phyloP scores from a whole-genome alignment of 2,329 filamentous ascomycete genomes.

The Diaporthe citriasiana region DNA sequence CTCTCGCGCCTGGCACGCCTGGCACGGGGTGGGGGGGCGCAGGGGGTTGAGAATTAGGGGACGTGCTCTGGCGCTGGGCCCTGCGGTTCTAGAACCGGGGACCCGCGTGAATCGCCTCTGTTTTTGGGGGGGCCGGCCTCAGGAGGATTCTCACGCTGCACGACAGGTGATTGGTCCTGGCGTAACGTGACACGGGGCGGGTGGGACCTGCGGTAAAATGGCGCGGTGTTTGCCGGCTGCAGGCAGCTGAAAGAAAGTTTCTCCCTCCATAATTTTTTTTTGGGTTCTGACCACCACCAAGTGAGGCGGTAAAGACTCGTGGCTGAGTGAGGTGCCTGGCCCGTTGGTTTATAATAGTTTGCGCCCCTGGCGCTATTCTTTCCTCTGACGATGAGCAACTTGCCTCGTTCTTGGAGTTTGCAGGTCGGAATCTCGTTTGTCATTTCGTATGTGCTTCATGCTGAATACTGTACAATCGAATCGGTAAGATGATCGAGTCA shows the following conservation, averaged over 20 bases:
- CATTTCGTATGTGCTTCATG: conserved; percentile 20
- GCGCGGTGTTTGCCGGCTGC: conserved; percentile 14
- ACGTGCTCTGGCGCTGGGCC: conserved; percentile 2
- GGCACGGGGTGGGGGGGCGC: not conserved
- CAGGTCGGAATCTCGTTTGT: conserved; percentile 27
- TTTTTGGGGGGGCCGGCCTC: not conserved
- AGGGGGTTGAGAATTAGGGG: not conserved
- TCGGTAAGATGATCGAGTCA: conserved; percentile 18
- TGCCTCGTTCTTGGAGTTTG: not conserved
- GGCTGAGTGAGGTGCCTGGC: conserved; percentile 7
- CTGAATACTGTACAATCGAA: conserved; percentile 1
- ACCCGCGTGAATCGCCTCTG: not conserved
- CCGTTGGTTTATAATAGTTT: not conserved
- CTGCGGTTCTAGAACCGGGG: conserved; percentile 12
- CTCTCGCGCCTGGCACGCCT: too few relatives aligned
- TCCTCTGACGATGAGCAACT: not conserved
- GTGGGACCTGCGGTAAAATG: conserved; percentile 15
- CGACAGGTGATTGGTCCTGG: not conserved
- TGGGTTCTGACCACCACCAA: conserved; percentile 26
- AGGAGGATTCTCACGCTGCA: not conserved
- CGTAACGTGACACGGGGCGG: conserved; percentile 17
- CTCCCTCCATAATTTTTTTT: not conserved
- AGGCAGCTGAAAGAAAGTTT: conserved; percentile 7
- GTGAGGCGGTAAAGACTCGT: conserved; percentile 21
- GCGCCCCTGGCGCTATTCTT: not conserved